Percentiles rank a stretch among this genome's conserved stretches.
These are phyloP conservation scores for Fusarium xylarioides DNA, from an alignment of 2,329 filamentous ascomycete species.

Conservation along the genomic window DNA sequence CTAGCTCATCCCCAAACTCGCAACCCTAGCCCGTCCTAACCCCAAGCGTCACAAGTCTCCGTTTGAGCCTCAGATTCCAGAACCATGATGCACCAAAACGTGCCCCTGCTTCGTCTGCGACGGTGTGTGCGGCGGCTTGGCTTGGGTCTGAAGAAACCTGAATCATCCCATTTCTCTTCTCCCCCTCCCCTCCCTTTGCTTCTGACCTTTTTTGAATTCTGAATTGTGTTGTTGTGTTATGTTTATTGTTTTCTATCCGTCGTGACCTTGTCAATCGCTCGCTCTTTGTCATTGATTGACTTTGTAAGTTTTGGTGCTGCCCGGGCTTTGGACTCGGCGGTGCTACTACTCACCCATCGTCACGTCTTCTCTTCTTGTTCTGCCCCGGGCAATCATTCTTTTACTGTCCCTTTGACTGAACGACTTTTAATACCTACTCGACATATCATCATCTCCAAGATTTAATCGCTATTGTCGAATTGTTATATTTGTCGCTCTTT, in stretches of 20 bases:
- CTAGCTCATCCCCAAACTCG: slow-evolving; percentile 19
- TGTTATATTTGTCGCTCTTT: slow-evolving; percentile 20
- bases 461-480: background rate
- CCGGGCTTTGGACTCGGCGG: slow-evolving; percentile 31
- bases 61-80: slow-evolving; percentile 41
- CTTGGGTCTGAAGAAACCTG: slow-evolving; percentile 6
- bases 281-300: slow-evolving; percentile 19
- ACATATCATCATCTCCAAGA: background rate
- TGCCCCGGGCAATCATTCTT: slow-evolving; percentile 38
- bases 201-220: slow-evolving; percentile 9
- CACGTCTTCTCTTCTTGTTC: slow-evolving; percentile 23
- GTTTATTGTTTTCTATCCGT: slow-evolving; percentile 13
- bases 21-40: slow-evolving; percentile 32
- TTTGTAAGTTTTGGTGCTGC: slow-evolving; percentile 4
- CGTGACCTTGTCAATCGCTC: slow-evolving; percentile 30
- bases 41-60: slow-evolving; percentile 36
- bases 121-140: slow-evolving; percentile 14
- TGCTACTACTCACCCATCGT: background rate
- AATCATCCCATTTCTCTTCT: slow-evolving; percentile 33
- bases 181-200: slow-evolving; percentile 21
- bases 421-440: slow-evolving; percentile 8
- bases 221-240: slow-evolving; percentile 9
- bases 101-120: slow-evolving; percentile 12
- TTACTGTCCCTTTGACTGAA: slow-evolving; percentile 4
- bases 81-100: slow-evolving; percentile 19